These are phyloP conservation scores for Aureoboletus auriporus DNA, from an alignment of 768 basidiomycete species.

Conservation along the genomic window DNA sequence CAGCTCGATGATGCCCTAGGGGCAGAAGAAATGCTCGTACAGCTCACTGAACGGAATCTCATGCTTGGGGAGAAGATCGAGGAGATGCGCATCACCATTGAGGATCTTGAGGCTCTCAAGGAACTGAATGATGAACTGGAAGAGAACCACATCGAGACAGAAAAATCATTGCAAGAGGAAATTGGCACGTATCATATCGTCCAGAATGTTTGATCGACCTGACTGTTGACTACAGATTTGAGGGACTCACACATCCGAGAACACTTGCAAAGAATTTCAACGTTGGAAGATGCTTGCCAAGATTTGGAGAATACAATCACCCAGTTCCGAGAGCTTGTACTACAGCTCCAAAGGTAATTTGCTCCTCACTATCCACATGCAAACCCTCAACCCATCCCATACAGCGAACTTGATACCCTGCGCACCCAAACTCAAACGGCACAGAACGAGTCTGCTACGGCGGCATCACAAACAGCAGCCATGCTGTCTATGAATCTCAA, in stretches of 20 bases:
- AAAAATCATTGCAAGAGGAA: constrained; percentile 86
- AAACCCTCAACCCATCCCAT: constrained; percentile 8
- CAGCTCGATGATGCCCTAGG: constrained; percentile 95
- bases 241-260: constrained; percentile 73
- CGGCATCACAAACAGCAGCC: constrained; percentile 84
- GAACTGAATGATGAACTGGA: constrained; percentile 97
- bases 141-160: constrained; percentile 92
- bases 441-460: constrained; percentile 76
- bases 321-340: constrained; percentile 91
- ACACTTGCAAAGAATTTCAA: constrained; percentile 56
- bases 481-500: constrained; percentile 95
- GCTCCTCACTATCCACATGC: background rate
- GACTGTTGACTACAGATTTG: constrained; percentile 41
- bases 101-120: constrained; percentile 93
- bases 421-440: constrained; percentile 83
- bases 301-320: constrained; percentile 86
- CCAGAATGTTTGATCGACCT: background rate
- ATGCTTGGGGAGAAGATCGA: constrained; percentile 97
- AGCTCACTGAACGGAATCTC: constrained; percentile 91
- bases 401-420: constrained; percentile 82
- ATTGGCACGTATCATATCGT: constrained; percentile 53
- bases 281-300: constrained; percentile 72
- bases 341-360: constrained; percentile 71
- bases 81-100: constrained; percentile 93
- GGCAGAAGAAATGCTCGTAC: constrained; percentile 94